Evolutionary conservation across 169 alveolate genomes (phyloP).

Genomic region (Plasmodium gallinaceum): DNA sequence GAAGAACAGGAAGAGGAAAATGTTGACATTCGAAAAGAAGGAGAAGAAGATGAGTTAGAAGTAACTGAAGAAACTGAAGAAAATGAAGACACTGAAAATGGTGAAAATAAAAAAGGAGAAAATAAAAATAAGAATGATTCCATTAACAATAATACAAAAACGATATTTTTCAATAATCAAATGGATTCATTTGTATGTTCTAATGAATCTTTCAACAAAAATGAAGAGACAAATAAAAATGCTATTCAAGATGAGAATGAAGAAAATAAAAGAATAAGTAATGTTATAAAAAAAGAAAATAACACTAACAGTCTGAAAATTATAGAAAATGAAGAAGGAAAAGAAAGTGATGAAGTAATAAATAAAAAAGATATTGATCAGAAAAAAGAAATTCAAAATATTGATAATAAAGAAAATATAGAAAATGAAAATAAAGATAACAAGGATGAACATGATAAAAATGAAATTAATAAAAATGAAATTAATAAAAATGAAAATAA

Average conservation of each 20-base stretch:
- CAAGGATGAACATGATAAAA: not conserved
- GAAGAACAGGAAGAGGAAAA: conserved; percentile 3
- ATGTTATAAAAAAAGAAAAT: too few species aligned
- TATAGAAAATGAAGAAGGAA: not conserved
- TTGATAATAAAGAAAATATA: not conserved
- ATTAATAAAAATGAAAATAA: not conserved
- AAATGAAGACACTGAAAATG: not conserved
- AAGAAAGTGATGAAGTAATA: not conserved
- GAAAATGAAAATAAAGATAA: not conserved
- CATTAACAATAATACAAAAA: not conserved
- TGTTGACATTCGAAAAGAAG: conserved; percentile 1
- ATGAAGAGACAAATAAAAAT: too few species aligned
- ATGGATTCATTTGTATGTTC: too few species aligned
- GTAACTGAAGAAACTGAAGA: not conserved
- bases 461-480: not conserved
- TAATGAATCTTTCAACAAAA: too few species aligned
- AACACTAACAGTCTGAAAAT: too few species aligned
- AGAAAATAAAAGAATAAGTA: too few species aligned
- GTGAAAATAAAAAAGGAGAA: not conserved
- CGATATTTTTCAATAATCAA: too few species aligned
- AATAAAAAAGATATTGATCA: not conserved
- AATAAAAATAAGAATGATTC: not conserved
- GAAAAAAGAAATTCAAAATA: not conserved
- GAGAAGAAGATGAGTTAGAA: not conserved
- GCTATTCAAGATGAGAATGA: too few species aligned